Percentiles rank a stretch among this genome's conserved stretches.
Conservation (phyloP, 2,329 filamentous ascomycete species). For the Hymenoscyphus salicellus region DNA sequence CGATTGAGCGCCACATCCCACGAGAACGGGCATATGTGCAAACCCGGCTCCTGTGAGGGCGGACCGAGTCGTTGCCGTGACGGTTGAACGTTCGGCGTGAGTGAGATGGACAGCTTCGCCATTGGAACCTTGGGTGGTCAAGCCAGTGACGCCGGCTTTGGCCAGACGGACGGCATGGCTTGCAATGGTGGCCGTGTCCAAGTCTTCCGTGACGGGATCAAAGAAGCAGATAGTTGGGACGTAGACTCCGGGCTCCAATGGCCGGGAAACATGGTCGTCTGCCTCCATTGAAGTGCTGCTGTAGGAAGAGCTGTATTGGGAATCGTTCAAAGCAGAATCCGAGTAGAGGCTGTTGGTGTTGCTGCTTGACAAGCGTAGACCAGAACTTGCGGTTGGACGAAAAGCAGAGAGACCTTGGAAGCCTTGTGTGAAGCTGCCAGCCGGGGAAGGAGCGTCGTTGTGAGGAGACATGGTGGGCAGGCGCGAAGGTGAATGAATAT, state of each 20-base stretch:
- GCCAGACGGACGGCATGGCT: constrained; percentile 54
- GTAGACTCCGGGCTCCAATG: constrained; percentile 58
- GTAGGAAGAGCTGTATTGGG: constrained; percentile 42
- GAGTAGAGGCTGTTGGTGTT: constrained; percentile 35
- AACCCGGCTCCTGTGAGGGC: constrained; percentile 59
- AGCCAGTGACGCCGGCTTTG: constrained; percentile 56
- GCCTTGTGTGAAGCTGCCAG: constrained; percentile 44
- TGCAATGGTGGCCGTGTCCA: constrained; percentile 57
- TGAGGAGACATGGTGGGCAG: constrained; percentile 44
- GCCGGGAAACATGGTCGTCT: constrained; percentile 37
- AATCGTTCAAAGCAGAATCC: constrained; percentile 36
- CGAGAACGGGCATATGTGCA: constrained; percentile 58
- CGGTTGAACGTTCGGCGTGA: constrained; percentile 56
- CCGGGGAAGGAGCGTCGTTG: constrained; percentile 47
- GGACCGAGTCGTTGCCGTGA: constrained; percentile 58
- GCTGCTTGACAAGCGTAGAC: constrained; percentile 26
- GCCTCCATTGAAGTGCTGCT: constrained; percentile 39
- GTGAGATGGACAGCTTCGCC: constrained; percentile 66
- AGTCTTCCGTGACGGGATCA: constrained; percentile 59
- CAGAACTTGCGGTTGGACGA: constrained; percentile 23
- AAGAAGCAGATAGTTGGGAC: constrained; percentile 76
- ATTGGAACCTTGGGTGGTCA: constrained; percentile 65
- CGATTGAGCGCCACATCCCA: constrained; percentile 64
- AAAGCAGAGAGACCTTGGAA: constrained; percentile 41
- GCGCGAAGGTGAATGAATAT: constrained; percentile 9